Conservation (phyloP, 768 basidiomycete genomes). For the Suillus brevipes region DNA sequence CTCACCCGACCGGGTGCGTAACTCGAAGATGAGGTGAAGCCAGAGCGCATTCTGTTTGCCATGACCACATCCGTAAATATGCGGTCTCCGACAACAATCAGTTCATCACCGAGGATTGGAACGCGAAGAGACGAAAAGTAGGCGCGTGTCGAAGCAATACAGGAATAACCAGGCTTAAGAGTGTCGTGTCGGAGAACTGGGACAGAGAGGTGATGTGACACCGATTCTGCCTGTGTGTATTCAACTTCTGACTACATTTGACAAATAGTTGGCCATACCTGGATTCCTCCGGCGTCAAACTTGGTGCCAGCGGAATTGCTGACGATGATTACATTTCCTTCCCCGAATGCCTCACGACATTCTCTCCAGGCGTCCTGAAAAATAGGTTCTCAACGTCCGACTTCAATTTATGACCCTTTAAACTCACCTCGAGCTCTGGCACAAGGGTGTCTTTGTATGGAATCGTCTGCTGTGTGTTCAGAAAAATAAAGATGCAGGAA, state of each 20-base stretch:
- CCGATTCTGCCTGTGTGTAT: conserved; percentile 76
- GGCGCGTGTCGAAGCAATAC: conserved; percentile 63
- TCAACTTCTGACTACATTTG: not conserved
- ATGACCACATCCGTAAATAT: conserved; percentile 90
- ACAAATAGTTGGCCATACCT: conserved; percentile 49
- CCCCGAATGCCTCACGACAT: conserved; percentile 71
- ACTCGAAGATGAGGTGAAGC: conserved; percentile 15
- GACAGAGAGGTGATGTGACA: conserved; percentile 70
- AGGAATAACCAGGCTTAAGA: conserved; percentile 80
- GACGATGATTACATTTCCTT: conserved; percentile 81
- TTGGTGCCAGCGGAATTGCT: conserved; percentile 92
- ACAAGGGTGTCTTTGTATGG: conserved; percentile 77
- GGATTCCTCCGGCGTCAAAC: conserved; percentile 73
- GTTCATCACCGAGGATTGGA: conserved; percentile 60
- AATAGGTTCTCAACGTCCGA: not conserved
- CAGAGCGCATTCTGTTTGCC: conserved; percentile 66
- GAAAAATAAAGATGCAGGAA: not conserved
- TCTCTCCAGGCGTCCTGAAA: conserved; percentile 73
- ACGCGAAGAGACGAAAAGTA: conserved; percentile 69
- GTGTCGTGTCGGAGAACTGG: conserved; percentile 80
- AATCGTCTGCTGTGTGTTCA: conserved; percentile 55
- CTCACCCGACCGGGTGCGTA: not conserved
- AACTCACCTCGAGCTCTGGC: conserved; percentile 68
- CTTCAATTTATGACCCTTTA: not conserved
- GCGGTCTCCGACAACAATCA: conserved; percentile 89